phyloP scores from a whole-genome alignment of 1,284 basidiomycete species.

The Cystobasidiaceae sp. region DNA sequence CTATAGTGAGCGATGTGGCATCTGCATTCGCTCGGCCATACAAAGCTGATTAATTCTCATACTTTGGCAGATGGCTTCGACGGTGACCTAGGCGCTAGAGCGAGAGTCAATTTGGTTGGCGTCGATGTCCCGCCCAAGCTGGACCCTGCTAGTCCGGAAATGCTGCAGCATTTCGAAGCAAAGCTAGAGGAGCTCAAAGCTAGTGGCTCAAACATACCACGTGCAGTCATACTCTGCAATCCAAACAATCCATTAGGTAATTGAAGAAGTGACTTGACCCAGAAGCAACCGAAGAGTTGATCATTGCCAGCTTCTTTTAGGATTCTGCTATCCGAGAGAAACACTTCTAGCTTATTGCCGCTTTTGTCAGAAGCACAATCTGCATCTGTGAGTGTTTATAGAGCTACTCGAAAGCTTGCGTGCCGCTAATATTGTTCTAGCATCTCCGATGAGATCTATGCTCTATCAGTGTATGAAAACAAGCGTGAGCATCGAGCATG shows the following conservation, averaged over 20 bases:
- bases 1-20: conserved; percentile 35
- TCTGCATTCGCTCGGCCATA: neutral
- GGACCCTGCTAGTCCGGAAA: conserved; percentile 24
- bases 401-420: neutral
- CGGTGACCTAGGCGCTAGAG: conserved; percentile 35
- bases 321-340: conserved; percentile 45
- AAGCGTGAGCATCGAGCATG: neutral
- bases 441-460: conserved; percentile 52
- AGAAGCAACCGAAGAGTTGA: neutral
- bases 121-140: conserved; percentile 36
- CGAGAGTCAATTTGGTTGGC: conserved; percentile 43
- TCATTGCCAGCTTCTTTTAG: conserved; percentile 9
- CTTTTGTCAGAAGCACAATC: conserved; percentile 49
- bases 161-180: conserved; percentile 22
- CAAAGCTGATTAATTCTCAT: neutral
- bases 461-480: conserved; percentile 46
- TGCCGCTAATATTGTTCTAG: neutral
- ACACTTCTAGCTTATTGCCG: conserved; percentile 48
- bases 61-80: conserved; percentile 40
- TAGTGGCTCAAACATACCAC: conserved; percentile 31
- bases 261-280: conserved; percentile 37
- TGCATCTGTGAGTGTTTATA: conserved; percentile 43
- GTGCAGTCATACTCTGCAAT: conserved; percentile 47
- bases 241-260: conserved; percentile 49
- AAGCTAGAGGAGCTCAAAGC: neutral